phyloP scores from a whole-genome alignment of 139 green algal species.

The Picochlorum sp. region DNA sequence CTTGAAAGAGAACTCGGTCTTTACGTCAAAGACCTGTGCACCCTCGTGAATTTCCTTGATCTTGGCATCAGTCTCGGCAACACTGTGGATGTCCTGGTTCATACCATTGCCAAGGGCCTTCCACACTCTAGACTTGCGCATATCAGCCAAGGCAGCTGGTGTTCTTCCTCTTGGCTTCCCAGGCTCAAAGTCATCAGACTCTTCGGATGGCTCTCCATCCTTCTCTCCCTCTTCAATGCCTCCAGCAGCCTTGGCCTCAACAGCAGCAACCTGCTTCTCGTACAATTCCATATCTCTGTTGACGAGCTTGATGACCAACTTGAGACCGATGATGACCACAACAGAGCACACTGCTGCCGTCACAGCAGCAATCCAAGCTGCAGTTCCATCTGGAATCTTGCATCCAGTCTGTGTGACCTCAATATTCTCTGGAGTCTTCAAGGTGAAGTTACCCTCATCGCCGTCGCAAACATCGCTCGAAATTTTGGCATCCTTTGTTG shows the following conservation, averaged over 20 bases:
- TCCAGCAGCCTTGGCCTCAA: background rate
- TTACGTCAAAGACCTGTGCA: slow-evolving; percentile 60
- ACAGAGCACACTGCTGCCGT: background rate
- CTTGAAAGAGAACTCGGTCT: slow-evolving; percentile 60
- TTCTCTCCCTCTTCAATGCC: background rate
- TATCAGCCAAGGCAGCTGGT: slow-evolving; percentile 6
- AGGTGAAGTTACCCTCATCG: background rate
- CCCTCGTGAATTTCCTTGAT: slow-evolving; percentile 39
- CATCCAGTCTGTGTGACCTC: slow-evolving; percentile 3
- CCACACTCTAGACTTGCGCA: slow-evolving; percentile 26
- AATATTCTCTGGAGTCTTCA: slow-evolving; percentile 1
- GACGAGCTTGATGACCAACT: slow-evolving; percentile 7
- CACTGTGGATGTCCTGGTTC: slow-evolving; percentile 17
- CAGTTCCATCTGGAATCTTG: slow-evolving; percentile 3
- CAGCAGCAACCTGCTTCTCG: background rate
- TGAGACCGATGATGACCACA: background rate
- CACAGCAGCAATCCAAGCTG: slow-evolving; percentile 15
- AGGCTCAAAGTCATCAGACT: background rate
- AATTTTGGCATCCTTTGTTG: background rate
- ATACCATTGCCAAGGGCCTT: background rate
- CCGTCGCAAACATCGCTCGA: background rate
- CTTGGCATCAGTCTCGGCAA: slow-evolving; percentile 9
- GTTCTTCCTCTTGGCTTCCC: slow-evolving; percentile 7
- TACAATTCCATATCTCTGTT: slow-evolving; percentile 7
- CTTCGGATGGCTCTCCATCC: background rate